Percentiles rank a stretch among this genome's conserved stretches.
Evolutionary conservation across 495 filamentous ascomycete species (phyloP).

Genomic region (Penicillium silybi): DNA sequence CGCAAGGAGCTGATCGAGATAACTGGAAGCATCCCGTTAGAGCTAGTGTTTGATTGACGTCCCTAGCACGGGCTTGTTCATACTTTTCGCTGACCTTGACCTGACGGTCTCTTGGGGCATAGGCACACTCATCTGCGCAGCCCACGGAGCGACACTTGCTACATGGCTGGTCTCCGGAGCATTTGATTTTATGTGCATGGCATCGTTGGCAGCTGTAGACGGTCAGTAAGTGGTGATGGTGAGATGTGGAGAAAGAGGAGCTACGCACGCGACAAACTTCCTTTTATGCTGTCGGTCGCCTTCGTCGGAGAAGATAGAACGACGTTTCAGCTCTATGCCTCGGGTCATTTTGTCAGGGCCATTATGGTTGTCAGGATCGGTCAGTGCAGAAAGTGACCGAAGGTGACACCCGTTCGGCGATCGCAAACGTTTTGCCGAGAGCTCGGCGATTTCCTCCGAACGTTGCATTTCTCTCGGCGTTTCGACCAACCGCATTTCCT

Average conservation of each 20-base stretch:
- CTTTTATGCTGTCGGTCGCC: slow-evolving; percentile 23
- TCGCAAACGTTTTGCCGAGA: slow-evolving; percentile 4
- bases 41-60: not conserved
- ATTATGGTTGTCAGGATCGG: slow-evolving; percentile 7
- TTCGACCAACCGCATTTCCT: not conserved
- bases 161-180: slow-evolving; percentile 41
- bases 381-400: not conserved
- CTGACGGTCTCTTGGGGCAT: slow-evolving; percentile 38
- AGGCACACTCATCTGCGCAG: slow-evolving; percentile 37
- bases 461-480: not conserved
- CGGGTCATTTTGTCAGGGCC: slow-evolving; percentile 15
- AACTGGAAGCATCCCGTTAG: slow-evolving; percentile 16
- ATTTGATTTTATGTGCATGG: slow-evolving; percentile 47
- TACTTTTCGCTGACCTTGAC: slow-evolving; percentile 46
- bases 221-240: slow-evolving; percentile 1
- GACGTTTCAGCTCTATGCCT: slow-evolving; percentile 14
- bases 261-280: slow-evolving; percentile 37
- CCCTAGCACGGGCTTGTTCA: not conserved
- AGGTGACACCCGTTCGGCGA: slow-evolving; percentile 1
- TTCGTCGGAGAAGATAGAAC: slow-evolving; percentile 7
- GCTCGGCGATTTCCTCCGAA: slow-evolving; percentile 4
- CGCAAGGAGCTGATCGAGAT: slow-evolving; percentile 32
- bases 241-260: not conserved
- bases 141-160: slow-evolving; percentile 36
- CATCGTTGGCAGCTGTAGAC: slow-evolving; percentile 39